Base-by-base conservation (phyloP, 1,139 yeast genomes). In the Pichia inconspicua region DNA sequence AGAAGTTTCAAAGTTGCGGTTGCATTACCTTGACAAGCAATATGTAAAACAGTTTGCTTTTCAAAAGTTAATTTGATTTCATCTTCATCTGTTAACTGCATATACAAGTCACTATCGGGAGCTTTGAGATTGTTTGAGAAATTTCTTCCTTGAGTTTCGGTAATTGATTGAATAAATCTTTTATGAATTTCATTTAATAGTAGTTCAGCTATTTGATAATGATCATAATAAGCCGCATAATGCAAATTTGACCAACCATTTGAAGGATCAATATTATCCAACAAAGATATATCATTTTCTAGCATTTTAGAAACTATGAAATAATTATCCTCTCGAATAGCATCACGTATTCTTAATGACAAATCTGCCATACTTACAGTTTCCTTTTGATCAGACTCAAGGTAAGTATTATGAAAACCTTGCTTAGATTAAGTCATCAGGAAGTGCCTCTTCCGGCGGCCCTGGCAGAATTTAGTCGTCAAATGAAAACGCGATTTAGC, bases 161-260 rank as follows among this genome's bases (percentile, higher is more conserved):
- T n/a, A 6, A 42, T 32, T 8, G 47, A 42, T 14, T 27, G 30
- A 8, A 50, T 30, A 28, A 46, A 50, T 79, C 64, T 48, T 40
- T 66, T 62, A 52, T 66, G 64, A 38, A 74, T 64, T 48, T 63
- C 62, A 25, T 72, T 66, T 17, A 78, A 63, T 15, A 78, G 55
- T 51, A 77, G 75, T 48, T 82, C 88, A 61, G 96, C 84, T 7
- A 88, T 76, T 50, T 87, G 75, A 60, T 85, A 86, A 56, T 85
- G 78, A 32, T 97, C 96, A 58, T 85, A 70, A 61, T 67, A 84
- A 9, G 95, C 81, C 1, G 96, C 92, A 65, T 88, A 89, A 66
- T 90, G 97, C 44, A 90, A 72, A 46, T 88, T 85, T 40, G 86
- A 75, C 97, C 97, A 90, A 1, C 97, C 97, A 57, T 84, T 80